Percentiles rank a stretch among this genome's conserved stretches.
Conservation (phyloP, 306 rosid genomes). For the Vigna reflexopilosa region DNA sequence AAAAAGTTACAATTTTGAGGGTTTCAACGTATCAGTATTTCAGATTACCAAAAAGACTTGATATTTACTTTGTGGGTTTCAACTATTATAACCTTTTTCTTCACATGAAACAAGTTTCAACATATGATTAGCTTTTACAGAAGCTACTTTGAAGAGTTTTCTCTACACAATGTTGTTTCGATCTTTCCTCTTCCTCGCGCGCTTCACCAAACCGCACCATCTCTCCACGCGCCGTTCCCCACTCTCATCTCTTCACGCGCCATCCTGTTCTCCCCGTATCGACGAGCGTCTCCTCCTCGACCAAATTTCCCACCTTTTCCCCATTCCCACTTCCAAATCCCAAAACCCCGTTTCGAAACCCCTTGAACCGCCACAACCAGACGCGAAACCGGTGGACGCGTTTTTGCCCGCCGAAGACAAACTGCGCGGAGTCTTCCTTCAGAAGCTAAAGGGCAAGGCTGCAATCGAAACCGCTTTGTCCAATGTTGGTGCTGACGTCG, state of each 20-base stretch:
- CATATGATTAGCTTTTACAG: no score
- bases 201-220: conserved; percentile 34
- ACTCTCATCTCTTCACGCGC: conserved; percentile 51
- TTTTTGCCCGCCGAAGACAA: conserved; percentile 73
- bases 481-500: conserved; percentile 54
- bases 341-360: conserved; percentile 11
- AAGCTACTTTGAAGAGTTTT: no score
- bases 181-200: not conserved
- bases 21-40: no score
- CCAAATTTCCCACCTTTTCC: conserved; percentile 62
- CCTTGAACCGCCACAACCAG: not conserved
- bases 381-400: conserved; percentile 57
- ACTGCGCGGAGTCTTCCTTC: conserved; percentile 82
- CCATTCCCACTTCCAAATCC: conserved; percentile 19
- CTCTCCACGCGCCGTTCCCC: conserved; percentile 29
- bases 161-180: conserved; percentile 24
- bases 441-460: conserved; percentile 69
- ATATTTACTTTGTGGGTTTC: no score
- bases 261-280: conserved; percentile 12
- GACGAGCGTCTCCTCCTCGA: conserved; percentile 62
- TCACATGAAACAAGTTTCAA: no score
- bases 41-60: no score
- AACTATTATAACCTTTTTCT: no score
- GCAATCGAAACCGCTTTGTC: conserved; percentile 71
- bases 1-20: no score